Percentiles rank a stretch among this genome's conserved stretches.
Evolutionary conservation across 2,329 filamentous ascomycete genomes (phyloP).

Genomic region (Fusarium sp.): DNA sequence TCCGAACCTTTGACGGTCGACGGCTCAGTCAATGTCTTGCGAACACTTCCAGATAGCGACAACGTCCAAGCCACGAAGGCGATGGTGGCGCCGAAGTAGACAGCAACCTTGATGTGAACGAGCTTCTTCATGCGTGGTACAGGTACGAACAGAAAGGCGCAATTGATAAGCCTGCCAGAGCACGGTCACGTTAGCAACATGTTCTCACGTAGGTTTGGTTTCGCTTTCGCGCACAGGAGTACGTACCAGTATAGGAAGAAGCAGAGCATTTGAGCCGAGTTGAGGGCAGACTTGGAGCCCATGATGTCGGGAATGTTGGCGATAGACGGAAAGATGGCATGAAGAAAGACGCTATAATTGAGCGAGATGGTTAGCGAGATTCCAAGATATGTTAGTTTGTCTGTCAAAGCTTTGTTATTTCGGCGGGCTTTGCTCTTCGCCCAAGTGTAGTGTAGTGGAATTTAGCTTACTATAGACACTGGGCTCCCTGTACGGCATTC

Average conservation of each 20-base stretch:
- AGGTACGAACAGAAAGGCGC: constrained; percentile 10
- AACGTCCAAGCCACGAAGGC: constrained; percentile 16
- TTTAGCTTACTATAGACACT: constrained; percentile 9
- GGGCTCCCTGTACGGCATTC: constrained; percentile 14
- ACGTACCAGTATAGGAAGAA: constrained; percentile 19
- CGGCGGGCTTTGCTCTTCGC: neutral
- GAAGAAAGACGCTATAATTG: constrained; percentile 5
- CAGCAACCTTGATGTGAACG: constrained; percentile 13
- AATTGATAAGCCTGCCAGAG: neutral
- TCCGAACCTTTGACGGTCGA: neutral
- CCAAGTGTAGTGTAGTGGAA: rapidly evolving
- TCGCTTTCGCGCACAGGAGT: neutral
- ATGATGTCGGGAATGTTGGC: constrained; percentile 17
- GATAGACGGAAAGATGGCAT: constrained; percentile 10
- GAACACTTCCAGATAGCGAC: neutral
- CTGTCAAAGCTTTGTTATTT: neutral
- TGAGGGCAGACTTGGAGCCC: constrained; percentile 14
- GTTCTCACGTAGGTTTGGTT: rapidly evolving
- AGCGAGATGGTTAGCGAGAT: rapidly evolving
- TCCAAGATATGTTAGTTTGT: neutral
- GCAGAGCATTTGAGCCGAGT: constrained; percentile 22
- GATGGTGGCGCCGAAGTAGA: constrained; percentile 12
- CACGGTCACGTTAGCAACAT: neutral
- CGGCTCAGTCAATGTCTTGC: neutral
- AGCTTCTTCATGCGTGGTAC: constrained; percentile 11